Evolutionary conservation across 2,329 filamentous ascomycete genomes (phyloP).

Genomic region (Colletotrichum somersetense): DNA sequence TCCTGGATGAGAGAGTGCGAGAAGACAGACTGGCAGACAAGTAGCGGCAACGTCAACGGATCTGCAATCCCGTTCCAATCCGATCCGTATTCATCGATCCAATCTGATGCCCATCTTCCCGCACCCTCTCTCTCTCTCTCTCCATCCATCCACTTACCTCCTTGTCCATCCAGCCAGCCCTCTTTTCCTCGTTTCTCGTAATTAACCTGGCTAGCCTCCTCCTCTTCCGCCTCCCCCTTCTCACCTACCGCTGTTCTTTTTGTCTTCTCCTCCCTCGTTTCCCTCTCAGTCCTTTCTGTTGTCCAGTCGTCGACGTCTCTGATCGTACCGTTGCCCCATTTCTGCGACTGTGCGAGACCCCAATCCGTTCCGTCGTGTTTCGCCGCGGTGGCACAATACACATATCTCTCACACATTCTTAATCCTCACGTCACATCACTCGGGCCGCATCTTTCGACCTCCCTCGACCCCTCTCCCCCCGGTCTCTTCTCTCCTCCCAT

Average conservation of each 20-base stretch:
- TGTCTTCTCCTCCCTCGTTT: neutral
- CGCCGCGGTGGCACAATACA: constrained; percentile 30
- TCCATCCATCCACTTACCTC: neutral
- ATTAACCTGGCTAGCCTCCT: neutral
- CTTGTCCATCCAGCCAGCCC: constrained; percentile 2
- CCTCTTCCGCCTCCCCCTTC: neutral
- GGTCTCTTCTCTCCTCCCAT: neutral
- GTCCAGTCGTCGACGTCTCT: neutral
- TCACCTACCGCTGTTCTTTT: constrained; percentile 8
- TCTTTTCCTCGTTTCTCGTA: constrained; percentile 8
- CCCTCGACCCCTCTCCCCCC: neutral
- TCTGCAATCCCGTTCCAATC: neutral
- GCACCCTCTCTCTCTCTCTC: neutral
- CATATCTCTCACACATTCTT: neutral
- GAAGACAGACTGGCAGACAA: neutral
- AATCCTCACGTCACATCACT: neutral
- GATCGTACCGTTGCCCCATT: constrained; percentile 6
- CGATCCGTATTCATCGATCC: constrained; percentile 7
- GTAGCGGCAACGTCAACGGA: neutral
- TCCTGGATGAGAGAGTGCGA: constrained; percentile 4
- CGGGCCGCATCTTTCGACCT: neutral
- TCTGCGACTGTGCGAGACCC: constrained; percentile 28
- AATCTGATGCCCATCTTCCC: constrained; percentile 19
- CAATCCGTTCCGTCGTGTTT: constrained; percentile 36
- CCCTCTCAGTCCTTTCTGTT: neutral